phyloP scores from a whole-genome alignment of 371 early-diverging fungal genomes.

The Rhizopus microsporus region DNA sequence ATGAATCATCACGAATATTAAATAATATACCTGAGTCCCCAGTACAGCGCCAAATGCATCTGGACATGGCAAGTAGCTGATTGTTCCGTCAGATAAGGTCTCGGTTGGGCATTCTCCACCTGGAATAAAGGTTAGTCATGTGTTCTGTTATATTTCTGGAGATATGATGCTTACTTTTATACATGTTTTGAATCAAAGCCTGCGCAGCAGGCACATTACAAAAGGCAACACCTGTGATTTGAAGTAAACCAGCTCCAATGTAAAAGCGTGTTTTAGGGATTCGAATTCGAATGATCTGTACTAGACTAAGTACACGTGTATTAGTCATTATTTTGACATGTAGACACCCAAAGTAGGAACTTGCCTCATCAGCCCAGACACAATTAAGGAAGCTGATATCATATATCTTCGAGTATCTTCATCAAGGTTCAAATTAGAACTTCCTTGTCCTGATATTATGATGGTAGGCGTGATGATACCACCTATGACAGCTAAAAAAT shows the following conservation, averaged over 20 bases:
- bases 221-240: constrained; percentile 28
- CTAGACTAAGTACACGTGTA: constrained; percentile 14
- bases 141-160: background rate
- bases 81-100: constrained; percentile 39
- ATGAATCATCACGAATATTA: background rate
- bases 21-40: constrained; percentile 45
- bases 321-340: background rate
- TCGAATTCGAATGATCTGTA: constrained; percentile 46
- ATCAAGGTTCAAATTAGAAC: constrained; percentile 41
- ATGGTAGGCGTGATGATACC: constrained; percentile 46
- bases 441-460: constrained; percentile 43
- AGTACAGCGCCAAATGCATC: constrained; percentile 57
- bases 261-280: constrained; percentile 42
- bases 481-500: constrained; percentile 41
- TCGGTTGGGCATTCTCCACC: constrained; percentile 41
- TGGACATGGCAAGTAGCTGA: constrained; percentile 46
- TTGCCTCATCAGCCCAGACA: constrained; percentile 19
- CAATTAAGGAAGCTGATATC: constrained; percentile 48
- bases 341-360: background rate
- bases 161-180: constrained; percentile 22
- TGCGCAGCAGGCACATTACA: constrained; percentile 22
- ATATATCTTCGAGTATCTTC: constrained; percentile 38
- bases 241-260: constrained; percentile 41
- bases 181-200: constrained; percentile 33
- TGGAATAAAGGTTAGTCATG: background rate